Percentiles rank a stretch among this genome's conserved stretches.
Evolutionary conservation across 257 asterid species (phyloP).

Genomic region (Solanum tarapatanum): DNA sequence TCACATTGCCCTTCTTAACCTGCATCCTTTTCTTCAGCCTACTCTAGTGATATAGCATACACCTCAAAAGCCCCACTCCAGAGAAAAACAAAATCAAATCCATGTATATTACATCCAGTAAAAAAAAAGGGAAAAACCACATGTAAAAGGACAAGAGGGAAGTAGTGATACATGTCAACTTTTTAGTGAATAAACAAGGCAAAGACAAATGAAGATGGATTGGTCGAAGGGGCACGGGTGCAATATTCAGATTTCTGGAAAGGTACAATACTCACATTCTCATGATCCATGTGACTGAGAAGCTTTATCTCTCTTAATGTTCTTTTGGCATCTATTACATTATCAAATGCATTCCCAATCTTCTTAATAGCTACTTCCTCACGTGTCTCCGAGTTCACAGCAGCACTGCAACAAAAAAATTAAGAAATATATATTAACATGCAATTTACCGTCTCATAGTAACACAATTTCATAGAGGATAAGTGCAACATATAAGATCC

Average conservation of each 20-base stretch:
- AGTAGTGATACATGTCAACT: neutral
- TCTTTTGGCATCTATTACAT: slow-evolving; percentile 19
- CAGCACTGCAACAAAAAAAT: slow-evolving; percentile 5
- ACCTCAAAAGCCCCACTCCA: neutral
- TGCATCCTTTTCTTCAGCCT: neutral
- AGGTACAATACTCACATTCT: slow-evolving; percentile 10
- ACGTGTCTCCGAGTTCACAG: slow-evolving; percentile 17
- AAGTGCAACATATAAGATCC: neutral
- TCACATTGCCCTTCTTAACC: neutral
- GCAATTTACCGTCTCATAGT: neutral
- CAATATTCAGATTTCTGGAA: neutral
- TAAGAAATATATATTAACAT: neutral
- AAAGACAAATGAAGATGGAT: neutral
- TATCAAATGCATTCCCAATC: slow-evolving; percentile 21
- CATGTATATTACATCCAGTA: neutral
- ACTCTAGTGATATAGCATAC: neutral
- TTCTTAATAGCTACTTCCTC: slow-evolving; percentile 21
- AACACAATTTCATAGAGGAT: neutral
- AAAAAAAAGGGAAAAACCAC: neutral
- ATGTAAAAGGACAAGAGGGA: neutral
- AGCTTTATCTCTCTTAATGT: slow-evolving; percentile 19
- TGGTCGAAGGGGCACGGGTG: neutral
- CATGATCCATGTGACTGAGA: slow-evolving; percentile 20
- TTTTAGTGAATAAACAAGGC: neutral
- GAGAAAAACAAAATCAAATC: neutral